A percentile compares a stretch with the other conserved stretches of the same genome.
phyloP scores from a whole-genome alignment of 176 grass and related monocot genomes.

The Thalia dealbata region DNA sequence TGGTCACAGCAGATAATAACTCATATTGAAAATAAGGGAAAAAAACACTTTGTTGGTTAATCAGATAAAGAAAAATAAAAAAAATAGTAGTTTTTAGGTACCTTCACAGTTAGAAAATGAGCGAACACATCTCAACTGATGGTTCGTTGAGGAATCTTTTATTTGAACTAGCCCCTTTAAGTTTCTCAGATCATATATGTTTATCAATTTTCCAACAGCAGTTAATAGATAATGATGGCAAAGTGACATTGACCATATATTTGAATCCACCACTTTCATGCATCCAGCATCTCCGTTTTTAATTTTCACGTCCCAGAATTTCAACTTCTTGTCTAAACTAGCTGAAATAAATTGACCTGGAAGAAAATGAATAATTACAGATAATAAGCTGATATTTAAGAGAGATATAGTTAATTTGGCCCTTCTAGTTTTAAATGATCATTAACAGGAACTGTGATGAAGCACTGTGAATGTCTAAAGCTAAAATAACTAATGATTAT shows the following conservation, averaged over 20 bases:
- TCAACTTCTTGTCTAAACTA: slow-evolving; percentile 49
- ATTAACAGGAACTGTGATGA: background rate
- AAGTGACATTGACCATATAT: slow-evolving; percentile 49
- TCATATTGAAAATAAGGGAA: background rate
- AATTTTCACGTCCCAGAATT: slow-evolving; percentile 39
- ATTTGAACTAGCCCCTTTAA: slow-evolving; percentile 30
- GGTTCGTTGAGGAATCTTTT: slow-evolving; percentile 33
- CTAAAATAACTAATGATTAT: background rate
- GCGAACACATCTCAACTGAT: slow-evolving; percentile 41
- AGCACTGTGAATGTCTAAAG: background rate
- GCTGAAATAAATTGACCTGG: slow-evolving; percentile 47
- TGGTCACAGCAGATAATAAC: too few relatives aligned
- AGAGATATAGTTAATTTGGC: background rate
- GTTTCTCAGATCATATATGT: slow-evolving; percentile 50
- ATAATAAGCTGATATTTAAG: background rate
- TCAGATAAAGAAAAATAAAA: background rate
- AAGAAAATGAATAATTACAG: slow-evolving; percentile 4
- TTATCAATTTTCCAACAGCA: slow-evolving; percentile 36
- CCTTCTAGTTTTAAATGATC: background rate
- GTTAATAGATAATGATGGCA: slow-evolving; percentile 44
- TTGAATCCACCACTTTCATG: slow-evolving; percentile 27
- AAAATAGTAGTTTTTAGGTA: slow-evolving; percentile 24
- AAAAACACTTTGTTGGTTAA: background rate
- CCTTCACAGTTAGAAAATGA: slow-evolving; percentile 44
- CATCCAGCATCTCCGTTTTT: slow-evolving; percentile 20